Conservation (phyloP, 331 rosid species). For the Malus hybrid region DNA sequence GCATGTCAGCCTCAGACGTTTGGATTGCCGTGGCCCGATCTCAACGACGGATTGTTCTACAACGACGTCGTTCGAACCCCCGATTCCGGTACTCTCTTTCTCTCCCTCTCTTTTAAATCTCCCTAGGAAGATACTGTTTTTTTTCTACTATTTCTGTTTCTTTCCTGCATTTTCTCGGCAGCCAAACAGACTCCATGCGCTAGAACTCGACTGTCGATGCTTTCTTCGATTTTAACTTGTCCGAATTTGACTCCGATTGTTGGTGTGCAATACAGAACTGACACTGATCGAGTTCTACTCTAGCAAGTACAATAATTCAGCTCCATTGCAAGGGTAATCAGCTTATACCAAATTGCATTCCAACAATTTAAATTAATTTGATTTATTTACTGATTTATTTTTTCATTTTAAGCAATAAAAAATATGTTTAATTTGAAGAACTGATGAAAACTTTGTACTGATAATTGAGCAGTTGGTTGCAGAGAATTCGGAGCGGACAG, state of each 20-base stretch:
- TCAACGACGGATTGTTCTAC: slow-evolving; percentile 70
- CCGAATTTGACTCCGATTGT: not conserved
- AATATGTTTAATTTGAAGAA: not conserved
- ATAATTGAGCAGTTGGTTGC: slow-evolving; percentile 75
- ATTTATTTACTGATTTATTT: not conserved
- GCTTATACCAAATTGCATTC: not conserved
- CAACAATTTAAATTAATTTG: not conserved
- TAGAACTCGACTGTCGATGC: not conserved
- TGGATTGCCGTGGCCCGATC: slow-evolving; percentile 76
- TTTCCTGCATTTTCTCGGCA: not conserved
- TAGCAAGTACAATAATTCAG: slow-evolving; percentile 59
- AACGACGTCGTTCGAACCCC: slow-evolving; percentile 61
- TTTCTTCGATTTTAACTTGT: not conserved
- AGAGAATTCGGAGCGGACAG: slow-evolving; percentile 75
- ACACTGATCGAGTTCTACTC: slow-evolving; percentile 69
- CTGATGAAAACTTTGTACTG: not conserved
- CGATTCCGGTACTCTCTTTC: slow-evolving; percentile 45
- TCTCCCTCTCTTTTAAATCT: not conserved
- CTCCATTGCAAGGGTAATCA: slow-evolving; percentile 71
- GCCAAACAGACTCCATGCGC: not conserved
- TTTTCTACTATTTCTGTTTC: not conserved
- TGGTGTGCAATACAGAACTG: slow-evolving; percentile 33
- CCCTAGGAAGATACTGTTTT: not conserved
- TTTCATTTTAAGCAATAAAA: not conserved
- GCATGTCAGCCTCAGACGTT: slow-evolving; percentile 16